Base-by-base conservation (phyloP, 352 stramenopile genomes). In the Phytophthora europaea region DNA sequence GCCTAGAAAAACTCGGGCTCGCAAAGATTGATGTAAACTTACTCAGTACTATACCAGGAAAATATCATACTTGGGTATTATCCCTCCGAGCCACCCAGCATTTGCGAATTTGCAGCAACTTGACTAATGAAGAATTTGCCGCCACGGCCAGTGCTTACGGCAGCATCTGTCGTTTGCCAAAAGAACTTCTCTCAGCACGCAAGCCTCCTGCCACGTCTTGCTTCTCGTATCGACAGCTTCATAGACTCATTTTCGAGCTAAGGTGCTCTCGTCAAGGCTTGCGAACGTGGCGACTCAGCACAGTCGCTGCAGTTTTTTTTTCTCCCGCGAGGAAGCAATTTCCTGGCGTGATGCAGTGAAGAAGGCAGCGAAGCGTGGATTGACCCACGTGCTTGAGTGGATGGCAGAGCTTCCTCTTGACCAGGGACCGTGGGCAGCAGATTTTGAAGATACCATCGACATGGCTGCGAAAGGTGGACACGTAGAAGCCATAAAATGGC, bases 321-420 rank as follows among this genome's bases (percentile, higher is more conserved):
- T 57, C 23, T 57, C 51, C 6, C 23, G 51, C 10, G 23, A 57
- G 13, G 51, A 57, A 18, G 51, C 51, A 38, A 57, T 20, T 6
- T 18, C 16, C 3, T 60, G 53, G 53, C 15, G 53, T 7, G 31
- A 22, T 28, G 53, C 22, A 26, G 53, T 60, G 53, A 31, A 13
- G 15, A 16, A 40, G 8, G 53, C 53, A 10, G 53, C 31, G 4
- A 26, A 33, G 20, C n/a, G 53, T 26, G 53, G 53, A n/a, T 26
- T 33, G n/a, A n/a, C 15, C 0, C 53, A 60, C 7, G 53, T 45
- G 7, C 31, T 60, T 60, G 28, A 45, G 53, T 60, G 53, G 53
- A 60, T 60, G 31, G 26, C 36, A 12, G 12, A 18, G 36, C 36
- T 43, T 43, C 16, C 12, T 18, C 12, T 59, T 13, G 28, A 8